Percentiles rank a stretch among this genome's conserved stretches.
phyloP scores from a whole-genome alignment of 2,329 filamentous ascomycete species.

The Penicillium griseofulvum region DNA sequence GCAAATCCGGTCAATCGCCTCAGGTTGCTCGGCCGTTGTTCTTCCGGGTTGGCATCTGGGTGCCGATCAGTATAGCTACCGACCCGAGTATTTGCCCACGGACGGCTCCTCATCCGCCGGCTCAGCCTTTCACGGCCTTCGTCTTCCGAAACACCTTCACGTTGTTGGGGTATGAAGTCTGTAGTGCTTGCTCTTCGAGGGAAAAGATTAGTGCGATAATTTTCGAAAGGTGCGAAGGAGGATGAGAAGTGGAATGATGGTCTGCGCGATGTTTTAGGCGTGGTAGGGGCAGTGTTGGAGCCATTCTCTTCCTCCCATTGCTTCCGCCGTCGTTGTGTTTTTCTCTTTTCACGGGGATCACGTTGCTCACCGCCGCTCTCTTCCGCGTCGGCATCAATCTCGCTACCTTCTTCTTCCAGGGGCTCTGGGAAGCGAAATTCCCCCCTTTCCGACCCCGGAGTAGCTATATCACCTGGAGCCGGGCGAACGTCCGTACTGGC shows the following conservation, averaged over 20 bases:
- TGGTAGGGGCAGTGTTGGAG: constrained; percentile 65
- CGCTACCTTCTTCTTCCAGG: constrained; percentile 61
- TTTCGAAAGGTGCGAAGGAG: constrained; percentile 49
- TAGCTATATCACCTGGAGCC: constrained; percentile 39
- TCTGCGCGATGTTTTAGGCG: constrained; percentile 51
- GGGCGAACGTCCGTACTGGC: constrained; percentile 43
- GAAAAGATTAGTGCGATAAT: constrained; percentile 52
- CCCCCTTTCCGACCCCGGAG: constrained; percentile 50
- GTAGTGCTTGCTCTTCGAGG: constrained; percentile 66
- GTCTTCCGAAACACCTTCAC: constrained; percentile 70
- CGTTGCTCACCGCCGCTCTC: constrained; percentile 78
- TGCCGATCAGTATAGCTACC: constrained; percentile 51
- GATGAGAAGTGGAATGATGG: constrained; percentile 43
- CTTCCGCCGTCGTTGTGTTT: constrained; percentile 55
- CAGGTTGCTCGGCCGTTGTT: constrained; percentile 61
- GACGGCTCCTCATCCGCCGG: constrained; percentile 57
- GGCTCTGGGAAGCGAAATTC: constrained; percentile 55
- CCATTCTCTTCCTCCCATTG: constrained; percentile 51
- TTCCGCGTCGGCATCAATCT: constrained; percentile 76
- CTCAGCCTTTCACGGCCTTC: constrained; percentile 65
- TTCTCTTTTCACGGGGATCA: constrained; percentile 57
- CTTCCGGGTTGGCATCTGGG: constrained; percentile 53
- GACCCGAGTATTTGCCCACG: constrained; percentile 54
- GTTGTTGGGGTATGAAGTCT: constrained; percentile 54
- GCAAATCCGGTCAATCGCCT: constrained; percentile 64